Conservation (phyloP, 2,329 filamentous ascomycete species). For the Corinectria fuckeliana region DNA sequence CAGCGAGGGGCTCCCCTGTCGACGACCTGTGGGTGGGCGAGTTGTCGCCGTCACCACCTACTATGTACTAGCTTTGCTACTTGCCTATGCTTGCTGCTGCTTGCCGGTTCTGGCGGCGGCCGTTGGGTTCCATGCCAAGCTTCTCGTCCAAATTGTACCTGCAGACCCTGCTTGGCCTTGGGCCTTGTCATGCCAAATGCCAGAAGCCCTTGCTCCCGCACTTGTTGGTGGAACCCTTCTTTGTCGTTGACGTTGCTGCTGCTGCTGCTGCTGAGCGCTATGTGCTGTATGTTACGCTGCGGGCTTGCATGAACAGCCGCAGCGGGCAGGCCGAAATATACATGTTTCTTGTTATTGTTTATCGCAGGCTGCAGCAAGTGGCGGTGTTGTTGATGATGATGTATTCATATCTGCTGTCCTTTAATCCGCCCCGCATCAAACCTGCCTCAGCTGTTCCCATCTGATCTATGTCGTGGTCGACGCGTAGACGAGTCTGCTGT, state of each 20-base stretch:
- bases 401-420: background rate
- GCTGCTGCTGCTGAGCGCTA: background rate
- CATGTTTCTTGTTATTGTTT: slow-evolving; percentile 2
- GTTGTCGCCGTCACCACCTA: background rate
- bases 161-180: background rate
- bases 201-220: background rate
- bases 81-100: background rate
- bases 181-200: background rate
- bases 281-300: background rate
- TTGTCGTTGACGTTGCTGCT: background rate
- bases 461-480: background rate
- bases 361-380: background rate
- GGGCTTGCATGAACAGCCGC: slow-evolving; percentile 5
- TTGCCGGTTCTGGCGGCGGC: background rate
- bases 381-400: background rate
- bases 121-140: too few relatives aligned
- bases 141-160: background rate
- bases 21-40: background rate
- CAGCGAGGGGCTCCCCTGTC: background rate
- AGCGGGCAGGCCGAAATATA: slow-evolving; percentile 11
- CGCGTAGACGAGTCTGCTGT: background rate
- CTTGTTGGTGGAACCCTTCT: slow-evolving; percentile 1
- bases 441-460: background rate
- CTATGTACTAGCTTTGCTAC: too few relatives aligned
- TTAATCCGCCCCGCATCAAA: background rate